Evolutionary conservation across 2,329 filamentous ascomycete genomes (phyloP).

Genomic region (Alternaria solani): DNA sequence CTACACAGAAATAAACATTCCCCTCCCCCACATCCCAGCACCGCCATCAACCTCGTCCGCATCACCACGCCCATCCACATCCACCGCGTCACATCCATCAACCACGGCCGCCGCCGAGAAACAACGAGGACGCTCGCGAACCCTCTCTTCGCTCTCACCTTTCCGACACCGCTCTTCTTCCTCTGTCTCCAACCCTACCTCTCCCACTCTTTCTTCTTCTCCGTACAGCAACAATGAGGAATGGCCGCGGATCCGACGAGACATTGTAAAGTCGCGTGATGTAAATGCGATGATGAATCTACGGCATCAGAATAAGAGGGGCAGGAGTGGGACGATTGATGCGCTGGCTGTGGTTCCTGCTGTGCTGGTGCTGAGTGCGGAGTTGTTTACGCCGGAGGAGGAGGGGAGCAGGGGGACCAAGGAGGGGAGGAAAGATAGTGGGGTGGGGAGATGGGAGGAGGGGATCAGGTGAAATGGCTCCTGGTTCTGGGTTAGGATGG

Average conservation of each 20-base stretch:
- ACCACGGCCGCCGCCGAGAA: background rate
- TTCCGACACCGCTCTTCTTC: conserved; percentile 34
- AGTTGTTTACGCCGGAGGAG: conserved; percentile 45
- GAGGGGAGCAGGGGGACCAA: conserved; percentile 5
- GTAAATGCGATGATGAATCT: conserved; percentile 38
- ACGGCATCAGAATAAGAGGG: conserved; percentile 28
- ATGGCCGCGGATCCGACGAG: conserved; percentile 34
- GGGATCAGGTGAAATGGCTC: conserved; percentile 20
- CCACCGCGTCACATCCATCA: background rate
- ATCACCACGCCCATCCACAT: background rate
- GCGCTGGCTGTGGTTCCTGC: conserved; percentile 48
- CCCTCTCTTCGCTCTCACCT: conserved; percentile 33
- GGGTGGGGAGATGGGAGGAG: conserved; percentile 37
- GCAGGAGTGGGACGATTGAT: conserved; percentile 36
- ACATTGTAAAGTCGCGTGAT: conserved; percentile 29
- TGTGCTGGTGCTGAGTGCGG: conserved; percentile 45
- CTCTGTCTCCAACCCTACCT: conserved; percentile 11
- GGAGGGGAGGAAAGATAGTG: conserved; percentile 21
- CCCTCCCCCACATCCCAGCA: conserved; percentile 34
- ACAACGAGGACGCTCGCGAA: conserved; percentile 29
- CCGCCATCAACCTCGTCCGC: background rate
- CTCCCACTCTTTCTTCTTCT: conserved; percentile 12
- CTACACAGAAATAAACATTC: conserved; percentile 48
- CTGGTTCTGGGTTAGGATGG: too few relatives aligned
- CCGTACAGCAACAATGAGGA: conserved; percentile 14